Conservation (phyloP, 805 yeast genomes). For the Schizosaccharomyces japonicus region DNA sequence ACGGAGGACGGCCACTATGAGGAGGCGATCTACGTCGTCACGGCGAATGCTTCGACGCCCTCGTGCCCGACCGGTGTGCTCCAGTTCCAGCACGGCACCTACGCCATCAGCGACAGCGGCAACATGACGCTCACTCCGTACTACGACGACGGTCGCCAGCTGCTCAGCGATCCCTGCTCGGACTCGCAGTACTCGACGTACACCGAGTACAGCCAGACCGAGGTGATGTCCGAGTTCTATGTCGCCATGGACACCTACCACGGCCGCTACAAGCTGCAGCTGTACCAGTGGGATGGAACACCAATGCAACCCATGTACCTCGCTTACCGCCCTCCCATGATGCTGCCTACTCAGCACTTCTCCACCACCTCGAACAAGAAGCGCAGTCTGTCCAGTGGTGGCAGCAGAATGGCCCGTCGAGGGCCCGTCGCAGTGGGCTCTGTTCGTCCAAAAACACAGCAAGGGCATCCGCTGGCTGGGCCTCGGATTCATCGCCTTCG, state of each 20-base stretch:
- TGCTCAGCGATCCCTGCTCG: constrained; percentile 70
- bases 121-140: constrained; percentile 48
- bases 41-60: constrained; percentile 43
- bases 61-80: constrained; percentile 63
- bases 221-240: constrained; percentile 26
- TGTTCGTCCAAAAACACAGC: constrained; percentile 11
- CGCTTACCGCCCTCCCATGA: constrained; percentile 82
- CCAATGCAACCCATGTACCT: constrained; percentile 69
- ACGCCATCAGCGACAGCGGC: constrained; percentile 38
- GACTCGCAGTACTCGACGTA: constrained; percentile 21
- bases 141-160: constrained; percentile 75
- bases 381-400: constrained; percentile 8
- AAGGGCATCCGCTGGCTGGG: constrained; percentile 20
- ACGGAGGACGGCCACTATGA: constrained; percentile 81
- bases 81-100: constrained; percentile 75
- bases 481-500: constrained; percentile 16
- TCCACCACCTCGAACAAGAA: constrained; percentile 21
- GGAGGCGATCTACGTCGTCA: constrained; percentile 64
- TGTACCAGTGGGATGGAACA: constrained; percentile 50
- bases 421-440: constrained; percentile 9
- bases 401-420: neutral
- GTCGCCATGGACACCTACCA: constrained; percentile 53
- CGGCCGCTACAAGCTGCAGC: constrained; percentile 54
- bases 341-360: constrained; percentile 80
- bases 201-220: constrained; percentile 46